Conservation (phyloP, 1,284 basidiomycete species). For the Pascua sp. region DNA sequence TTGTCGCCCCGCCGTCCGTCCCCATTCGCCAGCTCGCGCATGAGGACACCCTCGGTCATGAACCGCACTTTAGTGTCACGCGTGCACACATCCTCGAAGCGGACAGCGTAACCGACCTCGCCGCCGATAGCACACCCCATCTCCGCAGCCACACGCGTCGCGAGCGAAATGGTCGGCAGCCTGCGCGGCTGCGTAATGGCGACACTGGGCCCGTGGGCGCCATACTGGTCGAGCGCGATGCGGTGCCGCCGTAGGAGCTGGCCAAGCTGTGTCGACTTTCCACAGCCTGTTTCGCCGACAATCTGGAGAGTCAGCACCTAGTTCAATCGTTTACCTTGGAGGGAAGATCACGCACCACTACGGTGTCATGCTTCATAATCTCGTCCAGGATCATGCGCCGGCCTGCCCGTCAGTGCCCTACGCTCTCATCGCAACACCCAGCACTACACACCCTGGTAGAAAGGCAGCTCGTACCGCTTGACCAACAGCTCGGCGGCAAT, state of each 20-base stretch:
- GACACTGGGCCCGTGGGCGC: conserved; percentile 60
- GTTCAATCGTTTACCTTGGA: background rate
- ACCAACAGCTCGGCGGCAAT: conserved; percentile 54
- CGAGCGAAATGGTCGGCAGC: conserved; percentile 90
- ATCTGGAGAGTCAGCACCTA: conserved; percentile 49
- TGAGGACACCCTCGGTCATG: conserved; percentile 94
- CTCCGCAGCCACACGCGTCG: conserved; percentile 81
- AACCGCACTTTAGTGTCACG: conserved; percentile 77
- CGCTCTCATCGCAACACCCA: background rate
- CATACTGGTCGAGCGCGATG: conserved; percentile 29
- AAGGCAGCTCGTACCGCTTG: conserved; percentile 68
- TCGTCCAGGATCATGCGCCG: conserved; percentile 69
- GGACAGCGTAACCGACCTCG: conserved; percentile 87
- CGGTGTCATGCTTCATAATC: conserved; percentile 76
- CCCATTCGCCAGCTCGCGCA: conserved; percentile 54
- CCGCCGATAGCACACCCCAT: conserved; percentile 66
- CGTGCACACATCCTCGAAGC: conserved; percentile 82
- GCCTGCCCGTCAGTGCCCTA: conserved; percentile 31
- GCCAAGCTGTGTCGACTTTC: conserved; percentile 95
- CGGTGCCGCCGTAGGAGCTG: conserved; percentile 69
- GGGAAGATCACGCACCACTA: conserved; percentile 55
- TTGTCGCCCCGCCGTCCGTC: conserved; percentile 4
- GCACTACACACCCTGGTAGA: conserved; percentile 61
- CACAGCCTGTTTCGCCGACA: conserved; percentile 94
- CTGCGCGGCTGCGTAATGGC: conserved; percentile 89